Evolutionary conservation across 345 rosid genomes (phyloP), one percentile per base, ranked within the genome.

Genomic region (Eucalyptus shirleyi): DNA sequence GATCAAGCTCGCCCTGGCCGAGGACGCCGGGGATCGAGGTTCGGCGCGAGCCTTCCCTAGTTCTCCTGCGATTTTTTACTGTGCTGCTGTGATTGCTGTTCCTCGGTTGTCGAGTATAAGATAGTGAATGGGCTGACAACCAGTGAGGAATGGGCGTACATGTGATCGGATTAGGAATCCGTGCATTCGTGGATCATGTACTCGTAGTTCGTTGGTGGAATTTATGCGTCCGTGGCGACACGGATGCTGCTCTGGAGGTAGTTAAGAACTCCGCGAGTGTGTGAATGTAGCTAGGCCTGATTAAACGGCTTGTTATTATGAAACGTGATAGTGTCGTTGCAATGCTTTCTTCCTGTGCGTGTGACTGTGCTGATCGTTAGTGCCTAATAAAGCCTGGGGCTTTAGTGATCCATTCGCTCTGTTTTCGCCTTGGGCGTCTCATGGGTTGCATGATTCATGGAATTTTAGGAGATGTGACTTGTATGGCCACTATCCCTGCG

Each of bases 21-120:
- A 98, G 92, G 99, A 98, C 94, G 95, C 99, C 80, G 99, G 99
- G 67, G 94, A 94, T 93, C 94, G 92, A 96, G 99, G 99, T 98
- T 91, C 60, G 44, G 28, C 83, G 11, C 21, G 34, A 49, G n/a
- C 53, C 24, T 47, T 49, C 83, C 83, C 47, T 77, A 6, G 5
- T 37, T 85, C 88, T 50, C 45, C 53, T 18, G 21, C 14, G 55
- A 47, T 50, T 50, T 32, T 56, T 50, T 86, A 40, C 45, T 72
- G 15, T 37, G 28, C 24, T 72, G 45, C 45, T 37, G 82, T 72
- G 7, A 44, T 86, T n/a, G 15, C 55, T 3, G 42, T n/a, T 9
- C 55, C 40, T n/a, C 15, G 9, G 28, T 23, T 77, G 42, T 18
- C 82, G 82, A 17, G 15, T 10, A 6, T 77, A 2, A 37, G 83